Evolutionary conservation across 169 alveolate genomes (phyloP).

Genomic region (Theileria equi): DNA sequence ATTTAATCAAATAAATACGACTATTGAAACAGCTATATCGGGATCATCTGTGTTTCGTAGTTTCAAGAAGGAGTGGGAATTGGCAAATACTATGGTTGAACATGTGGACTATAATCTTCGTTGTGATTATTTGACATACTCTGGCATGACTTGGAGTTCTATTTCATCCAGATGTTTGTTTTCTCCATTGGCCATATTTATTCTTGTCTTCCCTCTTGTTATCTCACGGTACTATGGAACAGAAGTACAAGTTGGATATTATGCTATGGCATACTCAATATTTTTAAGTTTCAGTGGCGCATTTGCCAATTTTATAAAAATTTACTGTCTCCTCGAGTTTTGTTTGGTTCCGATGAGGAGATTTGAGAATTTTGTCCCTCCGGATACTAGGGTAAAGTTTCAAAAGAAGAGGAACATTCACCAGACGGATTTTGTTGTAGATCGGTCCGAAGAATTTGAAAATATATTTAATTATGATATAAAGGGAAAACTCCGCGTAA

Average conservation of each 20-base stretch:
- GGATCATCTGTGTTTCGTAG: constrained; percentile 19
- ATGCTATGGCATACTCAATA: not conserved
- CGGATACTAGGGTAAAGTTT: not conserved
- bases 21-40: not conserved
- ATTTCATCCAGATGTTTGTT: not conserved
- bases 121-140: not conserved
- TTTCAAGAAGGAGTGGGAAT: not conserved
- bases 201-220: not conserved
- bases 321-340: not conserved
- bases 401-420: not conserved
- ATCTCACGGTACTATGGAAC: not conserved
- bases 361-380: not conserved
- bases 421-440: too few relatives aligned
- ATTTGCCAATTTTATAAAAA: not conserved
- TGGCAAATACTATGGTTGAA: constrained; percentile 1
- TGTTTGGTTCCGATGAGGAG: not conserved
- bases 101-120: constrained; percentile 11
- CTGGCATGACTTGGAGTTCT: not conserved
- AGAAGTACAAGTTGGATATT: not conserved
- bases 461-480: too few relatives aligned
- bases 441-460: too few relatives aligned
- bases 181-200: not conserved
- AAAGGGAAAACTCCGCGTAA: too few relatives aligned
- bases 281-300: not conserved
- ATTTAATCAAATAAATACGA: not conserved